These are phyloP conservation scores for Hyaloscypha variabilis DNA, from an alignment of 495 filamentous ascomycete genomes.

Conservation along the genomic window DNA sequence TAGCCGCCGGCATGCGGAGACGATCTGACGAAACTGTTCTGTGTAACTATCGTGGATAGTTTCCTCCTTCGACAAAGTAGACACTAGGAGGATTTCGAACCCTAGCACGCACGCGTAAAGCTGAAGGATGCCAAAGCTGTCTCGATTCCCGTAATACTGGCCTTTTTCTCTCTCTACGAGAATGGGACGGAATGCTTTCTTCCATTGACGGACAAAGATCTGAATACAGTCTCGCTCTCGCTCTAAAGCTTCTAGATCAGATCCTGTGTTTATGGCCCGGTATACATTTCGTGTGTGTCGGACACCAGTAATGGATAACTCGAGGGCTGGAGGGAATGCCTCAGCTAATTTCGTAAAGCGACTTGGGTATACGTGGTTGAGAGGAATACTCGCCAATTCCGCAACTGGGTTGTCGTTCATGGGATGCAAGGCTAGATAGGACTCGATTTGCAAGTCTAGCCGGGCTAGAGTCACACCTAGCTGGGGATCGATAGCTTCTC, in stretches of 20 bases:
- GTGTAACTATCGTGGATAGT: not conserved
- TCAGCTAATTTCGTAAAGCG: slow-evolving; percentile 1
- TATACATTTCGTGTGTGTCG: not conserved
- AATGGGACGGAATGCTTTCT: slow-evolving; percentile 1
- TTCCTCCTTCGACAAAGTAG: not conserved
- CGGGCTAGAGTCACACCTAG: not conserved
- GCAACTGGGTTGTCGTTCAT: not conserved
- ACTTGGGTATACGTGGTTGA: not conserved
- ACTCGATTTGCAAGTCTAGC: not conserved
- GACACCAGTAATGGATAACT: not conserved
- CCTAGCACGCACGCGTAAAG: not conserved
- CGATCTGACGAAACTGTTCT: not conserved
- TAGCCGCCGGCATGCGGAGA: not conserved
- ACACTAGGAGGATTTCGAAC: not conserved
- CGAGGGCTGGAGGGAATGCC: not conserved
- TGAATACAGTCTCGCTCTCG: not conserved
- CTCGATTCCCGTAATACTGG: not conserved
- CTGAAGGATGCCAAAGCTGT: not conserved
- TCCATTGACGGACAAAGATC: not conserved
- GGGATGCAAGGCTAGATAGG: not conserved
- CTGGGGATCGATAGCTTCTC: not conserved
- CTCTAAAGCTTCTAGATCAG: not conserved
- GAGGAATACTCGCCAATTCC: not conserved
- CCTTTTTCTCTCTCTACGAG: not conserved
- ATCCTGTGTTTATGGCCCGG: not conserved